Percentiles rank a stretch among this genome's conserved stretches.
Evolutionary conservation across 805 yeast species (phyloP).

Genomic region (Yamadazyma olivae): DNA sequence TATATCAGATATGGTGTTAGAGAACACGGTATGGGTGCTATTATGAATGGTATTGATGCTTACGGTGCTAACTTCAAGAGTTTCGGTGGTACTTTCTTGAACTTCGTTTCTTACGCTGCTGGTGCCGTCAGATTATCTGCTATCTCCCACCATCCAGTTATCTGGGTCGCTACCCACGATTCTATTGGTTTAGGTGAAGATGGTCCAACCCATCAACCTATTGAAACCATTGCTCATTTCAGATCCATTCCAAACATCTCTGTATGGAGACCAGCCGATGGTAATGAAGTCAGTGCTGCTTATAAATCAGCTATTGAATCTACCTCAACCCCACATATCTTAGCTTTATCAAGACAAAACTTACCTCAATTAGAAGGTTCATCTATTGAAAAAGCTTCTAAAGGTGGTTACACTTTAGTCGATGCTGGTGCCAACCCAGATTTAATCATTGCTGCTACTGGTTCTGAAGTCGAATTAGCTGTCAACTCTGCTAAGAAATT

Average conservation of each 20-base stretch:
- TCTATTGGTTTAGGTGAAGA: conserved; percentile 91
- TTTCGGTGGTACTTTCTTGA: conserved; percentile 97
- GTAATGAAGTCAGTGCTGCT: conserved; percentile 85
- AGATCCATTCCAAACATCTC: conserved; percentile 80
- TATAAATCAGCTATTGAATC: conserved; percentile 64
- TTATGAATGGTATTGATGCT: conserved; percentile 95
- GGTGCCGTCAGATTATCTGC: conserved; percentile 88
- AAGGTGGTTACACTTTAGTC: conserved; percentile 88
- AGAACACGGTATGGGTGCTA: conserved; percentile 99
- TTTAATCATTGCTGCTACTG: conserved; percentile 80
- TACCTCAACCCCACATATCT: conserved; percentile 64
- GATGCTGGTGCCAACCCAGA: conserved; percentile 52
- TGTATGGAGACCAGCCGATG: conserved; percentile 94
- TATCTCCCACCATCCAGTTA: conserved; percentile 75
- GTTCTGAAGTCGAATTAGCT: conserved; percentile 87
- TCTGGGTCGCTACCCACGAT: conserved; percentile 89
- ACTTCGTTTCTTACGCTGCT: conserved; percentile 81
- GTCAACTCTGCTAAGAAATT: conserved; percentile 81
- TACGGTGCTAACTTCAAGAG: conserved; percentile 82
- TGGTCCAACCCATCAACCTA: conserved; percentile 93
- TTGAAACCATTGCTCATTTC: conserved; percentile 82
- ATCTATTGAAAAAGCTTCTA: conserved; percentile 81
- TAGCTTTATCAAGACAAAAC: conserved; percentile 83
- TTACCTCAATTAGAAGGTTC: conserved; percentile 93
- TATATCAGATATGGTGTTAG: conserved; percentile 97